Evolutionary conservation across 768 basidiomycete species (phyloP).

Genomic region (Trametes elegans): DNA sequence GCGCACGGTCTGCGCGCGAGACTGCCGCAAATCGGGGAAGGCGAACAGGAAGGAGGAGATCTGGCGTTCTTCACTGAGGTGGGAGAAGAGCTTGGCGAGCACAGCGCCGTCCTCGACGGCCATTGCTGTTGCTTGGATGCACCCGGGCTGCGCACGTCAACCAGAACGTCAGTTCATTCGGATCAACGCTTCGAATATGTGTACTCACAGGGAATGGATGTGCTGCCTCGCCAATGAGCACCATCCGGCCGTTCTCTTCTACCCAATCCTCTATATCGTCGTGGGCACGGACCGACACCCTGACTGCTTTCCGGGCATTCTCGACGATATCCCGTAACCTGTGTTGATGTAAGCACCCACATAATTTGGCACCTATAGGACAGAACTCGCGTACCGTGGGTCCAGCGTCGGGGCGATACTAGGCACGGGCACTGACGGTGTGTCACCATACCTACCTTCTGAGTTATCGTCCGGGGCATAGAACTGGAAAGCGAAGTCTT

Average conservation of each 20-base stretch:
- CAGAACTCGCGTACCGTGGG: not conserved
- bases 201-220: conserved; percentile 35
- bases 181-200: not conserved
- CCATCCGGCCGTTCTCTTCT: conserved; percentile 28
- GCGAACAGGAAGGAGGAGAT: conserved; percentile 33
- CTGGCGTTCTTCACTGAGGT: conserved; percentile 30
- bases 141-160: conserved; percentile 28
- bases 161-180: not conserved
- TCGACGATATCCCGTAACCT: conserved; percentile 23
- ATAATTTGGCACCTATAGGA: too few relatives aligned
- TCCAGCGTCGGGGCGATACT: not conserved
- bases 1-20: conserved; percentile 14
- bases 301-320: conserved; percentile 14
- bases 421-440: not conserved
- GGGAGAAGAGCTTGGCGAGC: conserved; percentile 38
- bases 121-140: conserved; percentile 35
- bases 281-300: conserved; percentile 21
- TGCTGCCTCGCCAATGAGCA: conserved; percentile 36
- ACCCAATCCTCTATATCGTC: conserved; percentile 33
- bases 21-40: conserved; percentile 34
- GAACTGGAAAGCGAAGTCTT: conserved; percentile 27
- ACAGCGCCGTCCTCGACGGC: conserved; percentile 39
- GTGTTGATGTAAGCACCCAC: not conserved
- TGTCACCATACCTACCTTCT: conserved; percentile 10
- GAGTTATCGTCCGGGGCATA: conserved; percentile 21